phyloP scores from a whole-genome alignment of 2,329 filamentous ascomycete genomes.

The Chaetothyriales sp. region DNA sequence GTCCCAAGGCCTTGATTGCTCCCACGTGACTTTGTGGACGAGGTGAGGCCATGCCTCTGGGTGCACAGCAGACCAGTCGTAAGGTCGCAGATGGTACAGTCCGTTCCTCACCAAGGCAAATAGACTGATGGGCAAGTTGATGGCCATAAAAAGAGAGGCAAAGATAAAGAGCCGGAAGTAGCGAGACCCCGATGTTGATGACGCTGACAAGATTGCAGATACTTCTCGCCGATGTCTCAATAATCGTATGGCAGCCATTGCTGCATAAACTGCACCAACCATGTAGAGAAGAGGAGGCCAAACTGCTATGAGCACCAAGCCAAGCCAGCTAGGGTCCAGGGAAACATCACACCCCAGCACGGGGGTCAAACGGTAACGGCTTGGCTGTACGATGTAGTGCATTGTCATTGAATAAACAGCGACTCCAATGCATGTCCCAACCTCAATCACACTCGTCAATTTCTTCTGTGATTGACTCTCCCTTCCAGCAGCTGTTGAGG shows the following conservation, averaged over 20 bases:
- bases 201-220: constrained; percentile 41
- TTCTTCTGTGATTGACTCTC: constrained; percentile 35
- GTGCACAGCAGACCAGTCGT: constrained; percentile 41
- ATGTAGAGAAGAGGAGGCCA: constrained; percentile 43
- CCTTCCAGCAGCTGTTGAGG: constrained; percentile 35
- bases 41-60: constrained; percentile 32
- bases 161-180: constrained; percentile 19
- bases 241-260: constrained; percentile 49
- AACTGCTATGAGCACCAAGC: constrained; percentile 37
- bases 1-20: background rate
- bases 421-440: constrained; percentile 40
- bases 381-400: constrained; percentile 45
- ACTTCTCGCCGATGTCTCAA: constrained; percentile 45
- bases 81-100: constrained; percentile 26
- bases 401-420: constrained; percentile 40
- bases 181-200: constrained; percentile 27
- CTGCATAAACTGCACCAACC: constrained; percentile 40
- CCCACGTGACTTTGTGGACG: constrained; percentile 20
- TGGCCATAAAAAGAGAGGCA: constrained; percentile 39
- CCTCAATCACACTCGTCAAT: constrained; percentile 35
- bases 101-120: constrained; percentile 37
- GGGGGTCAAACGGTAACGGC: constrained; percentile 38
- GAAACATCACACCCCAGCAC: constrained; percentile 33
- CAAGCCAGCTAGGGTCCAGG: constrained; percentile 43
- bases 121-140: constrained; percentile 38